Evolutionary conservation across 257 asterid species (phyloP), one percentile per base, ranked within the genome.

Genomic region (Jacaranda copaia): DNA sequence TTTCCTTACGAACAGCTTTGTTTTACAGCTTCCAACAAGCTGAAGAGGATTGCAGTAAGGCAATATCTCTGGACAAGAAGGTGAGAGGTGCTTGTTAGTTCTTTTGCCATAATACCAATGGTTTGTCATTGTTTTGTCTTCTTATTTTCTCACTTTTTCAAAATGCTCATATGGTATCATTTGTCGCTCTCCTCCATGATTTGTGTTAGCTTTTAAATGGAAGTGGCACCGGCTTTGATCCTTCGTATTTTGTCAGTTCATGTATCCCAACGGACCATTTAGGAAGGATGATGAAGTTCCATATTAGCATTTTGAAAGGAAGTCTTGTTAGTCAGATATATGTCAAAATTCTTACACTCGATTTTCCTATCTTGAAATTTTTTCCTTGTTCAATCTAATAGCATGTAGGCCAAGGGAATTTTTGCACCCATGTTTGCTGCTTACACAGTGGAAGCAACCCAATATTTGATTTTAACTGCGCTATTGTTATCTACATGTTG

Each of bases 21-120:
- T 49, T 58, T 14, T 85, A 82, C 94, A 96, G 99, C 84, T 93
- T 90, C 75, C 93, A 85, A 75, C 89, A 88, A 87, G 98, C 97
- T 66, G 97, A 86, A 58, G 90, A 88, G 80, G 98, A 96, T 87
- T 96, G 99, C 84, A 86, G 89, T 63, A 89, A 72, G 69, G 99
- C 98, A 65, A 87, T 93, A 79, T 82, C 88, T 58, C 83, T 96
- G 75, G 98, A 96, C 83, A 93, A 93, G 85, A 91, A 93, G 98
- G 99, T 96, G 79, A 79, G 73, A 25, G 63, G 58, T 46, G 55
- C 68, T 73, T 72, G 61, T 60, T 73, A 63, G 15, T 59, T 36
- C 51, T 70, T 51, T 11, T 14, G 45, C 36, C 25, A 49, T 58
- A 9, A 6, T 57, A 32, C 25, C 15, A 13, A 42, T 19, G 18